These are phyloP conservation scores for Berkeleyomyces basicola DNA, from an alignment of 2,329 filamentous ascomycete species.

Conservation along the genomic window DNA sequence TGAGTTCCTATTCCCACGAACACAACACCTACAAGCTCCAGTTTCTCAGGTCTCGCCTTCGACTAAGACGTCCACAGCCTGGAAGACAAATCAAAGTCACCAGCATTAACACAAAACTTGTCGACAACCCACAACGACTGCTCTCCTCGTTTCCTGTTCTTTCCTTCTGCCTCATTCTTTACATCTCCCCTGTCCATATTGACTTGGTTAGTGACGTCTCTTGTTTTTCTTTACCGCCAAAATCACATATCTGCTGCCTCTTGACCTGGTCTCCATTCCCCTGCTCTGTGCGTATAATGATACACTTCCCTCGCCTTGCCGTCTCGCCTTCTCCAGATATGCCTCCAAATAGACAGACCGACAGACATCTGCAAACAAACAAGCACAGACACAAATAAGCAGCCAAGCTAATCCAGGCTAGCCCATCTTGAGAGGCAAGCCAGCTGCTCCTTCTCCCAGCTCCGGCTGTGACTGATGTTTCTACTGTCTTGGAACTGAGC, in stretches of 20 bases:
- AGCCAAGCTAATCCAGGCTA: background rate
- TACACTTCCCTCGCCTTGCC: background rate
- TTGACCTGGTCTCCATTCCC: background rate
- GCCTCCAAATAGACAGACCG: background rate
- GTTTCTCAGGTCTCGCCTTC: background rate
- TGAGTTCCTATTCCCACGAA: background rate
- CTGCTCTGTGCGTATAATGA: background rate
- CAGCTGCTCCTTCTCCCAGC: background rate
- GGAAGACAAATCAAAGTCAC: background rate
- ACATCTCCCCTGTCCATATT: background rate
- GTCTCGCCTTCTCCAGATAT: background rate
- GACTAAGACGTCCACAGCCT: background rate
- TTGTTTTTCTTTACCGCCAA: background rate
- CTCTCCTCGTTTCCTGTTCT: background rate
- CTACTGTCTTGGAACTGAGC: background rate
- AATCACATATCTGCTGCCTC: background rate
- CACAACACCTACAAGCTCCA: background rate
- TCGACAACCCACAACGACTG: background rate
- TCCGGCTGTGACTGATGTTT: background rate
- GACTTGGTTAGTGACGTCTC: conserved; percentile 1
- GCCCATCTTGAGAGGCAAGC: background rate
- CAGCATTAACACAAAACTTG: background rate
- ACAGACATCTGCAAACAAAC: background rate
- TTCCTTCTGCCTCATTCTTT: conserved; percentile 1
- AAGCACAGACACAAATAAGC: background rate